Base-by-base conservation (phyloP, 2,329 filamentous ascomycete genomes). In the Pseudocercospora ulei region DNA sequence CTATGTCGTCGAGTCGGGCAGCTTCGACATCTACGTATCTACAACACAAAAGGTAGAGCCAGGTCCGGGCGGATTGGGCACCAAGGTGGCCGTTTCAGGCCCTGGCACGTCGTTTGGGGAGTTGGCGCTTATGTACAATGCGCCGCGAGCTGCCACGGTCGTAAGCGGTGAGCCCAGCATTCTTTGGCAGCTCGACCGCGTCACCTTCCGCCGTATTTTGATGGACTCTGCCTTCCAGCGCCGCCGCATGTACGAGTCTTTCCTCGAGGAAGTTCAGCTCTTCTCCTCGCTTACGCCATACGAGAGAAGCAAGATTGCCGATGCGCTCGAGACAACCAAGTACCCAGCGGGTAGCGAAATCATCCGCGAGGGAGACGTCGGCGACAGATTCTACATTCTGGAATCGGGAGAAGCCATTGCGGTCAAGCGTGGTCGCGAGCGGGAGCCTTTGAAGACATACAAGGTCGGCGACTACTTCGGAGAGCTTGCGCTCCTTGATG, bases 151-250 rank as follows among this genome's bases (percentile, higher is more conserved):
- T 26, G 90, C 90, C 3, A 96, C 90, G 0, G 84, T 98, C 44
- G 75, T 92, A 45, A 93, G 84, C 18, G 78, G 80, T 7, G 83
- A 92, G 55, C 61, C 79, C 2, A 87, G 82, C 56, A 87, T 81
- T 3, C 72, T 98, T 6, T 98, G 90, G 90, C 86, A 86, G 12
- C 71, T 98, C 35, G 90, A 98, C 60, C 84, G 90, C 37, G 73
- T 95, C 47, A 98, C 90, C 6, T 98, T 98, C 72, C 85, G 90
- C 53, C 83, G 90, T 45, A 96, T 98, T 49, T 72, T 98, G 47
- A 95, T 98, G 87, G 88, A 96, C 65, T 92, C 84, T 24, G 93
- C 90, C 3, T 96, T 95, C 67, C 84, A 92, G 54, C 82, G 88
- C 40, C 80, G 90, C 53, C 82, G 88, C 56, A 88, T 96, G 79